Conservation (phyloP, 495 filamentous ascomycete genomes). For the Aspergillus leporis region DNA sequence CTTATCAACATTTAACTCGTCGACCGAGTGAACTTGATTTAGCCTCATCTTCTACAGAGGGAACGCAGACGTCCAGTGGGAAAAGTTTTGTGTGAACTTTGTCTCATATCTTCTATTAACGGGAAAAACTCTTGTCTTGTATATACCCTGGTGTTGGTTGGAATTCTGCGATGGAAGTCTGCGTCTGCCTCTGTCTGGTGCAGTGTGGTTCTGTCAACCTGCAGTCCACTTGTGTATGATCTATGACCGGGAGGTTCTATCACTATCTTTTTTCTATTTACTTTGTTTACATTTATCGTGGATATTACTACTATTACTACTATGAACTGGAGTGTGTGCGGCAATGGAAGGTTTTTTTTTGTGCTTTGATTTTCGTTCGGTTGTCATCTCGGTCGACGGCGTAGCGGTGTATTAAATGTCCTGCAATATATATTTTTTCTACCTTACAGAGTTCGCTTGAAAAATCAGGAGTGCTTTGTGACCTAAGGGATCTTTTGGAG, state of each 20-base stretch:
- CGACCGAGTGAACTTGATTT: constrained; percentile 24
- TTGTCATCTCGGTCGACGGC: constrained; percentile 10
- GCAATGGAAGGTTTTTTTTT: constrained; percentile 33
- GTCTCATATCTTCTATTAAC: constrained; percentile 9
- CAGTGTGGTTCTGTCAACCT: constrained; percentile 16
- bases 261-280: constrained; percentile 25
- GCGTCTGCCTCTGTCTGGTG: constrained; percentile 15
- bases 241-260: constrained; percentile 26
- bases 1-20: constrained; percentile 18
- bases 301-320: constrained; percentile 21
- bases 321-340: constrained; percentile 39
- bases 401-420: constrained; percentile 16
- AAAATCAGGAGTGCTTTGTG: constrained; percentile 1
- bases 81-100: constrained; percentile 27
- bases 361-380: constrained; percentile 17
- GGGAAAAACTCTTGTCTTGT: constrained; percentile 24
- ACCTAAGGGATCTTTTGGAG: background rate
- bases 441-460: constrained; percentile 10
- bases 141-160: constrained; percentile 31
- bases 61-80: constrained; percentile 17
- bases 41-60: constrained; percentile 19
- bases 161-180: constrained; percentile 20
- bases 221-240: constrained; percentile 38
- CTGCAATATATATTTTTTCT: background rate
- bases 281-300: constrained; percentile 18